phyloP scores from a whole-genome alignment of 371 early-diverging fungal genomes.

The Saksenaea vasiformis region DNA sequence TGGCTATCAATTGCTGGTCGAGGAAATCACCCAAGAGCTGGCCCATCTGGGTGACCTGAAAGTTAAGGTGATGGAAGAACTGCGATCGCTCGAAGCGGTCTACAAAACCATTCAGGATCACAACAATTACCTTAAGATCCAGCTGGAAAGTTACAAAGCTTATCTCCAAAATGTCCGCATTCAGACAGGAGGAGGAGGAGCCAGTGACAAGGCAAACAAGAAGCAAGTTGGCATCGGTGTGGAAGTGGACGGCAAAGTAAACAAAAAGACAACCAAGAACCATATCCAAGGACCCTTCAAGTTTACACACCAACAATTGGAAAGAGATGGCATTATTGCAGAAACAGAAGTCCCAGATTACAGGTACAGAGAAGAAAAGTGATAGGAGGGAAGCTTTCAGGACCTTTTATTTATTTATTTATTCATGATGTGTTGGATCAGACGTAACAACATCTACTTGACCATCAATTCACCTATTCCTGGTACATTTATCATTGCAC shows the following conservation, averaged over 20 bases:
- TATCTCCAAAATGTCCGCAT: conserved; percentile 90
- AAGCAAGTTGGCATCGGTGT: conserved; percentile 52
- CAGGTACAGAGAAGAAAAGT: conserved; percentile 37
- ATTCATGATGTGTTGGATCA: conserved; percentile 7
- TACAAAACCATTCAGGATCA: conserved; percentile 91
- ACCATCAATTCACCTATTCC: conserved; percentile 82
- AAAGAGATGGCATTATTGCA: conserved; percentile 87
- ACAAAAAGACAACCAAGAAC: conserved; percentile 34
- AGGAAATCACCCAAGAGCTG: conserved; percentile 84
- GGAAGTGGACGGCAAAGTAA: conserved; percentile 33
- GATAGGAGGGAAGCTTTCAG: neutral
- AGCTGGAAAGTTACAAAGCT: conserved; percentile 89
- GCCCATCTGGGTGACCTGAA: conserved; percentile 85
- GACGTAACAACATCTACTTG: conserved; percentile 83
- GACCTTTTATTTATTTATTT: neutral
- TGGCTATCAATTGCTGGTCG: conserved; percentile 73
- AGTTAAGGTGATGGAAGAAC: conserved; percentile 81
- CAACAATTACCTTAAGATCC: conserved; percentile 85
- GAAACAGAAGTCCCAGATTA: conserved; percentile 89
- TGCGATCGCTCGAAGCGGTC: conserved; percentile 72
- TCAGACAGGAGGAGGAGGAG: conserved; percentile 60
- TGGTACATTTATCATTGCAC: conserved; percentile 83
- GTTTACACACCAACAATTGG: conserved; percentile 83
- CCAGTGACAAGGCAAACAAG: conserved; percentile 31
- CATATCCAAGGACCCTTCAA: conserved; percentile 68